phyloP scores from a whole-genome alignment of 495 filamentous ascomycete species.

The Emericellopsis terricola region DNA sequence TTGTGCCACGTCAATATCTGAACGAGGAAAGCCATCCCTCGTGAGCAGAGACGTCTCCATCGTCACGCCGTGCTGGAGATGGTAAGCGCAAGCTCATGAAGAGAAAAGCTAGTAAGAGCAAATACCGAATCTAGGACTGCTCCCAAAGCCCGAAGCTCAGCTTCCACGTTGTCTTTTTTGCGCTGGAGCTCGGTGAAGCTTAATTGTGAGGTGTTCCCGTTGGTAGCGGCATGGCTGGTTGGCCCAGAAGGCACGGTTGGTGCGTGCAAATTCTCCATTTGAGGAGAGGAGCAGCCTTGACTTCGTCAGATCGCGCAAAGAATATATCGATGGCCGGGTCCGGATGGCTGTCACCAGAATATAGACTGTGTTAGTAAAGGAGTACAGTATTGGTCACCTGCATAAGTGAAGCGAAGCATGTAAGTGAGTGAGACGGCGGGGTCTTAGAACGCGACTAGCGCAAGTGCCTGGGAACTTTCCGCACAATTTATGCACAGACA shows the following conservation, averaged over 20 bases:
- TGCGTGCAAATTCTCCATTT: constrained; percentile 57
- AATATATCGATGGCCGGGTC: no score
- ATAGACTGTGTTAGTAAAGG: no score
- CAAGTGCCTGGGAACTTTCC: no score
- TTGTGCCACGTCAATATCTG: constrained; percentile 89
- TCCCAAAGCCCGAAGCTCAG: constrained; percentile 66
- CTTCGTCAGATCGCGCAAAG: no score
- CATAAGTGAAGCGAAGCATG: no score
- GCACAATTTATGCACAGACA: no score
- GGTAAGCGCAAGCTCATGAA: constrained; percentile 2
- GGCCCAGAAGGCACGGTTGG: constrained; percentile 60
- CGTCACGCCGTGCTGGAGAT: constrained; percentile 62
- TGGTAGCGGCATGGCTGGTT: constrained; percentile 31
- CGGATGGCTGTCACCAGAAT: no score
- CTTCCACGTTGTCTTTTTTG: constrained; percentile 69
- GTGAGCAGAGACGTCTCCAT: constrained; percentile 86
- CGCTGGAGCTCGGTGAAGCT: constrained; percentile 39
- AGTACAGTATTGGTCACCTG: no score
- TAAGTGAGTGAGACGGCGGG: no score
- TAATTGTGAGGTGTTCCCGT: constrained; percentile 37
- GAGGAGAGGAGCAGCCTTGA: no score
- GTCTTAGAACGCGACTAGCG: no score
- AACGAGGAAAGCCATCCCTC: constrained; percentile 80
- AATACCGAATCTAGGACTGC: constrained; percentile 75
- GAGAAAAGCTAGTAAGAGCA: constrained; percentile 3